Conservation (phyloP, 257 asterid genomes). For the Apocynum venetum region DNA sequence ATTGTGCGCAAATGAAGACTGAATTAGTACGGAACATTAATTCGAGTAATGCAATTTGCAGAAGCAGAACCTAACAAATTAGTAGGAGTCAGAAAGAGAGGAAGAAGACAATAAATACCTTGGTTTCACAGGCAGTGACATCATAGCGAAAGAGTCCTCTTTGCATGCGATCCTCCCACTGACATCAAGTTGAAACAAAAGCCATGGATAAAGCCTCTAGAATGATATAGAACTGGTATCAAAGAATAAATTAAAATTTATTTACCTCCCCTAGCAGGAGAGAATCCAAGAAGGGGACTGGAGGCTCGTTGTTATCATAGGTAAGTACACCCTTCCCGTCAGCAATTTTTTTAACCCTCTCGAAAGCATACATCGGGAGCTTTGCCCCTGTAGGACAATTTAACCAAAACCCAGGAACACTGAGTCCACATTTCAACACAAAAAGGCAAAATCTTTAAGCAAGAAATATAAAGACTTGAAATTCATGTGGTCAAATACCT, state of each 20-base stretch:
- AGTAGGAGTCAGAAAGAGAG: background rate
- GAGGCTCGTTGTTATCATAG: slow-evolving; percentile 39
- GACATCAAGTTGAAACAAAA: slow-evolving; percentile 26
- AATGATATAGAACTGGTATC: background rate
- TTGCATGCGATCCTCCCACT: slow-evolving; percentile 98
- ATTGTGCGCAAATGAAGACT: background rate
- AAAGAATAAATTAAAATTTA: background rate
- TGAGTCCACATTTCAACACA: background rate
- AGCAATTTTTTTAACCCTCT: slow-evolving; percentile 31
- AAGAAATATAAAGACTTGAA: background rate
- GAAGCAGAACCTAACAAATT: background rate
- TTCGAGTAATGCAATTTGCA: background rate
- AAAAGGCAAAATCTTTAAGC: background rate
- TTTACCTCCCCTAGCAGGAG: slow-evolving; percentile 73
- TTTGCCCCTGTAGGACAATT: slow-evolving; percentile 49
- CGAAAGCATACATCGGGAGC: slow-evolving; percentile 71
- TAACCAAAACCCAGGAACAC: slow-evolving; percentile 12
- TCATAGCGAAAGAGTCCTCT: slow-evolving; percentile 97
- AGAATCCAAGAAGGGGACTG: slow-evolving; percentile 58
- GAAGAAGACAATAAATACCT: slow-evolving; percentile 38
- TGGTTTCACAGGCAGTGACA: slow-evolving; percentile 96
- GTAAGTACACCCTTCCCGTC: slow-evolving; percentile 27
- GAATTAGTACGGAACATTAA: background rate
- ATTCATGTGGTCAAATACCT: slow-evolving; percentile 28
- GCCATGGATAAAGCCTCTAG: slow-evolving; percentile 1